Evolutionary conservation across 192 early-diverging fungal species (phyloP), one percentile per base, ranked within the genome.

Genomic region (Neocallimastix lanati): DNA sequence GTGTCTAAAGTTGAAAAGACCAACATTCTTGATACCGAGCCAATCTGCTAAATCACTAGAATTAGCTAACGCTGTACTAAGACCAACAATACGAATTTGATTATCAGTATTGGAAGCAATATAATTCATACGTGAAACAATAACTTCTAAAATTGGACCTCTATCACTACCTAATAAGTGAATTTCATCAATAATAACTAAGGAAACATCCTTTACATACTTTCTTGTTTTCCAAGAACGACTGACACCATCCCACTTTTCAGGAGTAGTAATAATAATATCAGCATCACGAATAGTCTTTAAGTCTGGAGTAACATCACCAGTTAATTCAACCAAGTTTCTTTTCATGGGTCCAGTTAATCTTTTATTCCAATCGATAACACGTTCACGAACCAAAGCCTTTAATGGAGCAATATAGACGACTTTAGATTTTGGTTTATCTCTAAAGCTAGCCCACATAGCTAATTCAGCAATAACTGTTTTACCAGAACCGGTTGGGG

Each of bases 331-430:
- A 12, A 98, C 96, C 79, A 99, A 85, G 13, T 87, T 91, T 82
- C 92, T 92, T 77, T 89, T 87, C 94, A 96, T 93, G 13, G 87
- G 86, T 2, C 83, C 84, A 0, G 86, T 86, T 76, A 96, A 85
- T 28, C 95, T 90, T 18, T 81, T 35, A 21, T 89, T 84, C 98
- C 98, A 98, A 85, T 98, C 96, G 15, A 83, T 84, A 12, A 98
- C 94, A 77, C 96, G 90, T 84, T 99, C 96, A 40, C 93, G 91
- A n/a, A 98, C 98, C 76, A 99, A 87, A 2, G 96, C 96, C 83
- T 99, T 98, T 82, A 98, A 89, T 29, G 98, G 98, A 13, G 98
- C 96, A 85, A 98, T 98, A 79, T 98, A 98, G 9, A 99, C 96
- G 0, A 98, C 95, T 83, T 96, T 98, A 78, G 87, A 88, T 12